phyloP scores from a whole-genome alignment of 75 land plant species.

The Cunninghamia lanceolata region DNA sequence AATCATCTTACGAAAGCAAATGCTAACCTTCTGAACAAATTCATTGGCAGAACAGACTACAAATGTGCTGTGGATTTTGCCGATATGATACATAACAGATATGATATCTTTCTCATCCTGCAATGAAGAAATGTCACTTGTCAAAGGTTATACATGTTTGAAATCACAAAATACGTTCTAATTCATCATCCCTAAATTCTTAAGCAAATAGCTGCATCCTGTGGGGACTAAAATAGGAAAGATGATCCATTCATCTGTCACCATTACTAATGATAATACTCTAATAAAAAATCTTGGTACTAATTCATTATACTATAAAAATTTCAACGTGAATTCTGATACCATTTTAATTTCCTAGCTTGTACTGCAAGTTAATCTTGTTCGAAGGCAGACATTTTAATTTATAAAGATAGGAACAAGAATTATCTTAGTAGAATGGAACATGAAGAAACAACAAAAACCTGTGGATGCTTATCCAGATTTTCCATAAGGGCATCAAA shows the following conservation, averaged over 20 bases:
- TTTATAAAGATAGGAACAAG: background rate
- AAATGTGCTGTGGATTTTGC: slow-evolving; percentile 9
- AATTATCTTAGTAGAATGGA: background rate
- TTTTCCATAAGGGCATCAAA: slow-evolving; percentile 43
- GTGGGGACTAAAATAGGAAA: background rate
- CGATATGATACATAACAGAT: slow-evolving; percentile 3
- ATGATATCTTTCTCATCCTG: slow-evolving; percentile 10
- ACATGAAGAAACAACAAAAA: slow-evolving; percentile 10
- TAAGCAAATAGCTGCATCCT: background rate
- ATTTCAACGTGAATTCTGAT: background rate
- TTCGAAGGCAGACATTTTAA: background rate
- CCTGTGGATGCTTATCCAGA: slow-evolving; percentile 56
- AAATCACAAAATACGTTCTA: background rate
- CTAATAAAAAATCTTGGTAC: background rate
- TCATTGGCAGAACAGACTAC: background rate
- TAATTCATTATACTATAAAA: background rate
- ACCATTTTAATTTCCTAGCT: background rate
- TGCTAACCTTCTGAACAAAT: slow-evolving; percentile 6
- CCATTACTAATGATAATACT: background rate
- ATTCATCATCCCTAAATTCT: background rate
- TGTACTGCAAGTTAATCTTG: background rate
- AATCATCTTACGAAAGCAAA: background rate
- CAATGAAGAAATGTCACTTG: background rate
- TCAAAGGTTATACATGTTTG: background rate
- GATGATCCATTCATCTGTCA: background rate